phyloP scores from a whole-genome alignment of 805 yeast species.

The Blastobotrys parvus region DNA sequence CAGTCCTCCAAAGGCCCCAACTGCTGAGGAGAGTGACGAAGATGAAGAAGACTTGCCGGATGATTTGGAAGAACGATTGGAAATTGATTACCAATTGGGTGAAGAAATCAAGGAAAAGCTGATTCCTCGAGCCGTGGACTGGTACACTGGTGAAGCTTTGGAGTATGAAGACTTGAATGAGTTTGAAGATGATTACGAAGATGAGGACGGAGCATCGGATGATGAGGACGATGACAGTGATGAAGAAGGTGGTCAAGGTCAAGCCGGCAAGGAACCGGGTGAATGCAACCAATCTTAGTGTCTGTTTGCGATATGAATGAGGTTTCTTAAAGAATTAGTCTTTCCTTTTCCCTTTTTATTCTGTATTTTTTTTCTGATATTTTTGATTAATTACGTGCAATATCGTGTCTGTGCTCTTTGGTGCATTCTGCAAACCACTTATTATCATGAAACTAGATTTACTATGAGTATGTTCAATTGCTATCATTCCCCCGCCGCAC shows the following conservation, averaged over 20 bases:
- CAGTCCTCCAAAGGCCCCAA: slow-evolving; percentile 80
- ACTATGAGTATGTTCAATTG: too few relatives aligned
- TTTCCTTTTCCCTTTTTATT: not conserved
- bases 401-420: too few relatives aligned
- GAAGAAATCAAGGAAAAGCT: slow-evolving; percentile 94
- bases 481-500: too few relatives aligned
- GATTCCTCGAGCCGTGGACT: slow-evolving; percentile 93
- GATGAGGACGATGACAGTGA: slow-evolving; percentile 56
- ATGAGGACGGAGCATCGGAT: slow-evolving; percentile 52
- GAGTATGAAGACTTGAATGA: slow-evolving; percentile 59
- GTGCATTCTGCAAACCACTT: too few relatives aligned
- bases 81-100: slow-evolving; percentile 89
- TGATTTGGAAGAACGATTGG: slow-evolving; percentile 76
- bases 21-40: slow-evolving; percentile 43
- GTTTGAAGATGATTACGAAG: slow-evolving; percentile 52
- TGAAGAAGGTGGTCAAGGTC: slow-evolving; percentile 39
- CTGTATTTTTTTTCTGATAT: not conserved
- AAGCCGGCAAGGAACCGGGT: slow-evolving; percentile 43
- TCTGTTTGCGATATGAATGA: too few relatives aligned
- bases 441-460: too few relatives aligned
- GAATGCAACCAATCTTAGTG: slow-evolving; percentile 49
- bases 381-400: not conserved
- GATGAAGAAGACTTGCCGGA: slow-evolving; percentile 50
- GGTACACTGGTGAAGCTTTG: slow-evolving; percentile 97
- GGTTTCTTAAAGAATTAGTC: too few relatives aligned